Evolutionary conservation across 495 filamentous ascomycete species (phyloP).

Genomic region (Penicillium samsonianum): DNA sequence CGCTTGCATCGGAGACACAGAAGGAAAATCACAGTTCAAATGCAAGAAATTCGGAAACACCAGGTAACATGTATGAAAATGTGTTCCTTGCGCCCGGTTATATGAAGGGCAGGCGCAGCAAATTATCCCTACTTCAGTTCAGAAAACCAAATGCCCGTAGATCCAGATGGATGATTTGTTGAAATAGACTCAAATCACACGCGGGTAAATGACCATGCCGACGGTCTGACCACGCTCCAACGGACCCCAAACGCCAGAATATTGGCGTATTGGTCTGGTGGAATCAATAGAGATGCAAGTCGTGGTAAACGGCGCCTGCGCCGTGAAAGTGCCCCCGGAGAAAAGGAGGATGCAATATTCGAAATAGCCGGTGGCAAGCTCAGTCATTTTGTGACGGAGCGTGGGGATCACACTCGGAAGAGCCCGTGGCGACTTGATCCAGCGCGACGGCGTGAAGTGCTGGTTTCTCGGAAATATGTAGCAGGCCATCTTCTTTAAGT

Average conservation of each 20-base stretch:
- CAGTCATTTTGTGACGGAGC: constrained; percentile 16
- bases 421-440: constrained; percentile 54
- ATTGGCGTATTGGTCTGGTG: background rate
- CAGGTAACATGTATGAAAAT: constrained; percentile 7
- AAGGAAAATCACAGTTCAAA: constrained; percentile 3
- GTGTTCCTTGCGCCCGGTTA: background rate
- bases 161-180: background rate
- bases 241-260: background rate
- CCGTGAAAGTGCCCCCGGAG: constrained; percentile 12
- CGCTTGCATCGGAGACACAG: background rate
- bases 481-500: constrained; percentile 54
- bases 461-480: constrained; percentile 55
- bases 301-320: constrained; percentile 25
- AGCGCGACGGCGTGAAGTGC: constrained; percentile 79
- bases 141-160: background rate
- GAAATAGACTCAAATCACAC: constrained; percentile 2
- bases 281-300: constrained; percentile 11
- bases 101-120: background rate
- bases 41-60: constrained; percentile 1
- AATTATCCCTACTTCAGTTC: background rate
- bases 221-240: background rate
- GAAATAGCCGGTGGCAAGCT: constrained; percentile 2
- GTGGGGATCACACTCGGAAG: constrained; percentile 33
- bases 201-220: background rate
- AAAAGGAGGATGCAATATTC: constrained; percentile 7